Conservation (phyloP, 345 rosid species). For the Lepidium aucheri region DNA sequence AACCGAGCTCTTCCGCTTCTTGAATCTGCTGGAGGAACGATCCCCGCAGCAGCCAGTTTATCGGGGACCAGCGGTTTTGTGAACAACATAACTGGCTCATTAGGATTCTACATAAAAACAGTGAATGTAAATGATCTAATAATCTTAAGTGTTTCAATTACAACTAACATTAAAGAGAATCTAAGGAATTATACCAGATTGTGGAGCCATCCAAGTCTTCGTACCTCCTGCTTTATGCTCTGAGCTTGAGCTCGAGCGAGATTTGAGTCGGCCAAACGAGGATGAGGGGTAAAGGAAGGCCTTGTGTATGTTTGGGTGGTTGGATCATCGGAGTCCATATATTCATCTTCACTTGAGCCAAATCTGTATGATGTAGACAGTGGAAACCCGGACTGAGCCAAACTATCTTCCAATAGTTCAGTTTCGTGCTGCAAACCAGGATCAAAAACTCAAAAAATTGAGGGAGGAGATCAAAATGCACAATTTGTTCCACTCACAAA, state of each 20-base stretch:
- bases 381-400: conserved; percentile 54
- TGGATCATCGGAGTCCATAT: conserved; percentile 73
- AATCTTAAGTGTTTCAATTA: background rate
- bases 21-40: conserved; percentile 49
- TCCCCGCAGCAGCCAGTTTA: conserved; percentile 67
- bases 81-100: conserved; percentile 80
- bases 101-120: conserved; percentile 46
- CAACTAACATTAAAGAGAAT: background rate
- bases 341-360: conserved; percentile 80
- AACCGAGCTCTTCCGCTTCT: conserved; percentile 33
- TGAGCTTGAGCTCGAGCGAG: conserved; percentile 35
- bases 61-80: conserved; percentile 80
- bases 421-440: conserved; percentile 58
- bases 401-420: conserved; percentile 72
- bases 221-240: conserved; percentile 52
- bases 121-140: background rate
- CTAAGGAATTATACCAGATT: conserved; percentile 42
- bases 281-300: conserved; percentile 37
- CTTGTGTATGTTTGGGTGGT: conserved; percentile 37
- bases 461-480: background rate
- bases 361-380: conserved; percentile 46
- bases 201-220: conserved; percentile 79
- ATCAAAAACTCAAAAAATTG: background rate
- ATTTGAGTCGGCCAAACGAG: conserved; percentile 36
- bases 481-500: background rate